A percentile compares a stretch with the other conserved stretches of the same genome.
phyloP scores from a whole-genome alignment of 2,329 filamentous ascomycete species.

The Gnomoniopsis sp. region DNA sequence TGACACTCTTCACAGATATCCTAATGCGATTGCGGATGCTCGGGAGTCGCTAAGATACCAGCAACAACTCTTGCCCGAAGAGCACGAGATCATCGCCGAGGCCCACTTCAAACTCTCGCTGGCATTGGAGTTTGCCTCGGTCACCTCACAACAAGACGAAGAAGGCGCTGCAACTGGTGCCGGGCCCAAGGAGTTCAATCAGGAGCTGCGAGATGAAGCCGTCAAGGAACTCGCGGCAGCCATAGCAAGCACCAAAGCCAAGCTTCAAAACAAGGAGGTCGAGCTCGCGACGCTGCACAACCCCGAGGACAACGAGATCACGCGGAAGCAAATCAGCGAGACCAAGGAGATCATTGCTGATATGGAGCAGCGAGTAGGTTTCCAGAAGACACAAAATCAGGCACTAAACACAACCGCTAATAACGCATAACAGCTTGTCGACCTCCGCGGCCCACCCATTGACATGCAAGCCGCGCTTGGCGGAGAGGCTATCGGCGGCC shows the following conservation, averaged over 20 bases:
- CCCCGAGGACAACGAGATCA: conserved; percentile 64
- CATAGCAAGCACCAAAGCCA: conserved; percentile 68
- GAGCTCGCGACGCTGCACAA: conserved; percentile 60
- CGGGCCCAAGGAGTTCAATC: conserved; percentile 56
- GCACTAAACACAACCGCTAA: conserved; percentile 3
- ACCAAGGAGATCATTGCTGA: conserved; percentile 76
- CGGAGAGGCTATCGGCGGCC: conserved; percentile 49
- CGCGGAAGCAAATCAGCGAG: conserved; percentile 62
- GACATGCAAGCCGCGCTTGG: conserved; percentile 55
- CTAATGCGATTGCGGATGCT: conserved; percentile 81
- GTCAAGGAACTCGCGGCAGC: conserved; percentile 69
- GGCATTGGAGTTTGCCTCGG: conserved; percentile 87
- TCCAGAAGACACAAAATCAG: not conserved
- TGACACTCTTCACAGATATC: conserved; percentile 52
- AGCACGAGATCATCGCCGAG: conserved; percentile 85
- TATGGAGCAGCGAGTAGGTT: conserved; percentile 69
- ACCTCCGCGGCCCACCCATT: conserved; percentile 63
- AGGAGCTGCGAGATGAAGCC: conserved; percentile 68
- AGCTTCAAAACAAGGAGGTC: conserved; percentile 67
- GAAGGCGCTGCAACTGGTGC: conserved; percentile 26
- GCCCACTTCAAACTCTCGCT: conserved; percentile 95
- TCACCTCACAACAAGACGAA: conserved; percentile 58
- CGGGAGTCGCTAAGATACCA: conserved; percentile 76
- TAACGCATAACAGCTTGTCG: conserved; percentile 50
- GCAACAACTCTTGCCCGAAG: conserved; percentile 71